Conservation (phyloP, 2,329 filamentous ascomycete species). For the Bipolaris gigantea region DNA sequence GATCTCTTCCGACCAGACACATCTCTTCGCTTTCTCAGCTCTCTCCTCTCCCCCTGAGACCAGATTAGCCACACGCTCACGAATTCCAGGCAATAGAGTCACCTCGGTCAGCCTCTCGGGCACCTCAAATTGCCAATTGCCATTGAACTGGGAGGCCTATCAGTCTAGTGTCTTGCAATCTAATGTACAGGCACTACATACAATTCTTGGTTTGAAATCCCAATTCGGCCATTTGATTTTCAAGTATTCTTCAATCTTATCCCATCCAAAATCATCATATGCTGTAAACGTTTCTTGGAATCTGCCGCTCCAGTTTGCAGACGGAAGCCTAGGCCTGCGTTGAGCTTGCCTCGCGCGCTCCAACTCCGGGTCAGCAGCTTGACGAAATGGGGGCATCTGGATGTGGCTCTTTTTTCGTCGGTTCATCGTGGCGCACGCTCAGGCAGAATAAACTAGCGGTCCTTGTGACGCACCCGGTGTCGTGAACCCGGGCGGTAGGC, state of each 20-base stretch:
- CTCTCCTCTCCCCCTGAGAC: conserved; percentile 11
- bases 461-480: not conserved
- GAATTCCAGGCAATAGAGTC: not conserved
- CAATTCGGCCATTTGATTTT: conserved; percentile 14
- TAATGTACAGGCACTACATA: not conserved
- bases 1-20: conserved; percentile 1
- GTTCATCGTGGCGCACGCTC: not conserved
- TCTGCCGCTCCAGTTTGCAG: not conserved
- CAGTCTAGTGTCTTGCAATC: not conserved
- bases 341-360: conserved; percentile 6
- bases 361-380: conserved; percentile 6
- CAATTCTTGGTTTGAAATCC: conserved; percentile 14
- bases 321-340: conserved; percentile 11
- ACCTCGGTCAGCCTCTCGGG: conserved; percentile 16
- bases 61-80: conserved; percentile 4
- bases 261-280: conserved; percentile 21
- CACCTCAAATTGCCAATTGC: conserved; percentile 21
- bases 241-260: conserved; percentile 20
- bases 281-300: conserved; percentile 18
- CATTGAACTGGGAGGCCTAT: conserved; percentile 9
- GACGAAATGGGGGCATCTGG: not conserved
- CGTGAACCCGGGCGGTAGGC: not conserved
- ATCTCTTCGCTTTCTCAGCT: conserved; percentile 14
- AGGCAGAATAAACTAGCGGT: not conserved
- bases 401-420: not conserved